These are phyloP conservation scores for Microascus cirrosus DNA, from an alignment of 2,329 filamentous ascomycete genomes.

Conservation along the genomic window DNA sequence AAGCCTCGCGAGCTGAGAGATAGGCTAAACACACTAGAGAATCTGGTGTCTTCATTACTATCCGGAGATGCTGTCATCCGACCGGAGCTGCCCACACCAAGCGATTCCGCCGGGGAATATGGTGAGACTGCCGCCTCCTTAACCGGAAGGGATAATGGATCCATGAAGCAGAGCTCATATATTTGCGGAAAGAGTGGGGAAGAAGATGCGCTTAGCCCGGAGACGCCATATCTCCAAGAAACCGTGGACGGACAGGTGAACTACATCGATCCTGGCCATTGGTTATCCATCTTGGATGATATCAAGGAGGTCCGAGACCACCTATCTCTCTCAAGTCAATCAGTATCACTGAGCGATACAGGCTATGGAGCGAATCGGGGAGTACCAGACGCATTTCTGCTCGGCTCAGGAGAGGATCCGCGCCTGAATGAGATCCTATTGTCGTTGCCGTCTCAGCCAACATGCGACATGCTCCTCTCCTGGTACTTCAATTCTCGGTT, in stretches of 20 bases:
- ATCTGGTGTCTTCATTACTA: constrained; percentile 12
- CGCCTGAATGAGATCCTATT: constrained; percentile 10
- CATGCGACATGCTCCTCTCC: constrained; percentile 18
- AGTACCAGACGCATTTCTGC: background rate
- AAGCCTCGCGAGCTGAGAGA: constrained; percentile 8
- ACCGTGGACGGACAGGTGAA: constrained; percentile 3
- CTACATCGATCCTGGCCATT: constrained; percentile 20
- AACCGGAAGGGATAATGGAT: background rate
- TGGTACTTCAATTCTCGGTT: constrained; percentile 16
- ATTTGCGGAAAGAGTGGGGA: background rate
- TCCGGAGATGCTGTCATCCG: constrained; percentile 6
- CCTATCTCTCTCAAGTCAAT: constrained; percentile 8
- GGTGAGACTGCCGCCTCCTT: background rate
- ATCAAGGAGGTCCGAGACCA: constrained; percentile 21
- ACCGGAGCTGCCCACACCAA: background rate
- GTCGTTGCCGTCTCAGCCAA: constrained; percentile 12
- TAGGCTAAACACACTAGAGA: constrained; percentile 17
- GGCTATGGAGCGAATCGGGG: background rate
- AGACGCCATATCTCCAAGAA: background rate
- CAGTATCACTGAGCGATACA: background rate
- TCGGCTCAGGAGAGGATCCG: background rate
- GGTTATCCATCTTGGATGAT: constrained; percentile 21
- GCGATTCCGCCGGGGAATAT: background rate
- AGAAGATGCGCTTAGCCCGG: background rate
- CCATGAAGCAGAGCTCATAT: background rate